phyloP scores from a whole-genome alignment of 2,329 filamentous ascomycete genomes.

The Eutypella sp. region DNA sequence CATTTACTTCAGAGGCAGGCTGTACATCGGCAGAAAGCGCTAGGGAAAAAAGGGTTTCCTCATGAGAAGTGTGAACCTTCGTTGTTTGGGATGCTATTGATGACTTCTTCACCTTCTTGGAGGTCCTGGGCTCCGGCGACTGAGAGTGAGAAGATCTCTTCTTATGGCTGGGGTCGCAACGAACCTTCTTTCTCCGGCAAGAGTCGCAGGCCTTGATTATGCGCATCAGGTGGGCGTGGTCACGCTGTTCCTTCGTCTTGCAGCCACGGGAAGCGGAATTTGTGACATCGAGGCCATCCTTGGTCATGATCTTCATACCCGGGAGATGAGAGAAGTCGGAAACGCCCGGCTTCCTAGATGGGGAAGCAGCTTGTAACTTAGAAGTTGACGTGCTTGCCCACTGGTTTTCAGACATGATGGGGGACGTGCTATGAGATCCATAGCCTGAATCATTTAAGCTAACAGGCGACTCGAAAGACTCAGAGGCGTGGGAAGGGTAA shows the following conservation, averaged over 20 bases:
- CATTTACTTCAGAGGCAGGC: neutral
- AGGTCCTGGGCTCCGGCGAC: constrained; percentile 26
- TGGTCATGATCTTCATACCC: constrained; percentile 64
- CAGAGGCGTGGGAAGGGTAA: constrained; percentile 32
- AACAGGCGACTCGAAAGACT: constrained; percentile 37
- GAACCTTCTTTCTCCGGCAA: constrained; percentile 59
- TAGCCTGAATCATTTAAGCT: constrained; percentile 42
- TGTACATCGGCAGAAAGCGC: neutral
- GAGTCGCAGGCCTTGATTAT: constrained; percentile 63
- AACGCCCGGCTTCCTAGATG: constrained; percentile 24
- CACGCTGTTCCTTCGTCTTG: constrained; percentile 64
- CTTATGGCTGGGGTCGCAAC: constrained; percentile 57
- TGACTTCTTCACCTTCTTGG: constrained; percentile 38
- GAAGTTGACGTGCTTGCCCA: constrained; percentile 36
- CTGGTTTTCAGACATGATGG: constrained; percentile 41
- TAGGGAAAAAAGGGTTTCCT: neutral
- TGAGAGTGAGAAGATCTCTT: constrained; percentile 35
- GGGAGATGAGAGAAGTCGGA: constrained; percentile 50
- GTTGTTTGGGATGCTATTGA: neutral
- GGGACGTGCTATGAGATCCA: constrained; percentile 44
- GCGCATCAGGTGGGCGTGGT: constrained; percentile 62
- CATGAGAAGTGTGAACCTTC: neutral
- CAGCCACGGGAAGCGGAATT: constrained; percentile 56
- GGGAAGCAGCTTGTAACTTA: constrained; percentile 19
- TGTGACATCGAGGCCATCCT: constrained; percentile 58